These are phyloP conservation scores for Rubia balearica DNA, from an alignment of 305 asterid species.

Conservation along the genomic window DNA sequence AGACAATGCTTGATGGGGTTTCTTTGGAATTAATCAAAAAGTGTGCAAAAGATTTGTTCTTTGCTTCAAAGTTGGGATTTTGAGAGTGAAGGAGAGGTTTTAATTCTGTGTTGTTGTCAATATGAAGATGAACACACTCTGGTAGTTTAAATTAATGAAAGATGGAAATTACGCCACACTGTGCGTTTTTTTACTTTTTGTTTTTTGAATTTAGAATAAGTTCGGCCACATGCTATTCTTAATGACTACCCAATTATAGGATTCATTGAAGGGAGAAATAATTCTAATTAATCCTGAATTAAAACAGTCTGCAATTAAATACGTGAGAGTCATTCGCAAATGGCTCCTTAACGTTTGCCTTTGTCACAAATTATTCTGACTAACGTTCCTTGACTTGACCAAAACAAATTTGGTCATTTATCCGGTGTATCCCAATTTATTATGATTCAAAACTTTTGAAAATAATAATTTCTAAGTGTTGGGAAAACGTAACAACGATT, in stretches of 20 bases:
- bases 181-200: not conserved
- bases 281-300: not conserved
- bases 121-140: constrained; percentile 14
- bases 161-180: not conserved
- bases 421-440: not conserved
- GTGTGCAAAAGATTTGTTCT: constrained; percentile 29
- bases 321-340: constrained; percentile 11
- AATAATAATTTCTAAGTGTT: too few species aligned
- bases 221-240: not conserved
- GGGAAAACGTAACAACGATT: too few species aligned
- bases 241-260: not conserved
- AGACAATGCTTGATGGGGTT: constrained; percentile 12
- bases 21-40: constrained; percentile 17
- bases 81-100: constrained; percentile 21
- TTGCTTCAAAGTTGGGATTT: constrained; percentile 46
- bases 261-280: not conserved
- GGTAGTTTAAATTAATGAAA: constrained; percentile 22
- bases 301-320: constrained; percentile 8
- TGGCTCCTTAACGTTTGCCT: not conserved
- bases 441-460: too few species aligned
- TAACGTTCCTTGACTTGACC: not conserved
- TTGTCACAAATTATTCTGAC: not conserved
- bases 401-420: not conserved
- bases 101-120: constrained; percentile 13
- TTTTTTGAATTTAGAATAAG: not conserved